Base-by-base conservation (phyloP, 805 yeast genomes). In the Jamesozyma lodderae region DNA sequence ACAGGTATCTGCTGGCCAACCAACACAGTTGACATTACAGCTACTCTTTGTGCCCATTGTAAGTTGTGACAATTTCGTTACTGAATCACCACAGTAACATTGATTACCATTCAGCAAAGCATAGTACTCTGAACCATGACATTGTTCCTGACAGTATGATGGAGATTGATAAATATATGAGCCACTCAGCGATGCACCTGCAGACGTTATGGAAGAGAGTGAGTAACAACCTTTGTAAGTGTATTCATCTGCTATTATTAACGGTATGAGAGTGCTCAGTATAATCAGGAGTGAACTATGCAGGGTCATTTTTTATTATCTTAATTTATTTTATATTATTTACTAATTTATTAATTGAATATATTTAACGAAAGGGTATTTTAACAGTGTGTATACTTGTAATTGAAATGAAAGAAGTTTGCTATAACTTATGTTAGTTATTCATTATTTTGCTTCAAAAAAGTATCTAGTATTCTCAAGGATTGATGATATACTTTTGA, bases 61-160 rank as follows among this genome's bases (percentile, higher is more conserved):
- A 66, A 27, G 62, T 67, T 27, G 59, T 4, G 67, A 52, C 5
- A 70, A 67, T 1, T 57, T 40, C 32, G 49, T 25, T 4, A 37
- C 21, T 1, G 63, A 44, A 49, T 69, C 62, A 20, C 90, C 90
- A 58, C 94, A 83, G 51, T 71, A 81, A 57, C 94, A 83, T 15
- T 59, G 56, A 19, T 65, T 50, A 7, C 86, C 84, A 36, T 67
- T 58, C 10, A 68, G 55, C 24, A 75, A 54, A 3, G 81, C 87
- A 30, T 70, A 71, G 15, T 69, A 66, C 16, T 64, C 60, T 50
- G 59, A 63, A 7, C 70, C 70, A 41, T 61, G 44, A 60, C 95
- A 80, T 45, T 66, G 64, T 4, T 49, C 45, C 41, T 66, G 63
- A 58, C 92, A 81, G 51, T 73, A 64, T 5, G 71, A 65, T 10